A percentile compares a stretch with the other conserved stretches of the same genome.
Conservation (phyloP, 2,329 filamentous ascomycete species). For the Ceratocystiopsis minuta region DNA sequence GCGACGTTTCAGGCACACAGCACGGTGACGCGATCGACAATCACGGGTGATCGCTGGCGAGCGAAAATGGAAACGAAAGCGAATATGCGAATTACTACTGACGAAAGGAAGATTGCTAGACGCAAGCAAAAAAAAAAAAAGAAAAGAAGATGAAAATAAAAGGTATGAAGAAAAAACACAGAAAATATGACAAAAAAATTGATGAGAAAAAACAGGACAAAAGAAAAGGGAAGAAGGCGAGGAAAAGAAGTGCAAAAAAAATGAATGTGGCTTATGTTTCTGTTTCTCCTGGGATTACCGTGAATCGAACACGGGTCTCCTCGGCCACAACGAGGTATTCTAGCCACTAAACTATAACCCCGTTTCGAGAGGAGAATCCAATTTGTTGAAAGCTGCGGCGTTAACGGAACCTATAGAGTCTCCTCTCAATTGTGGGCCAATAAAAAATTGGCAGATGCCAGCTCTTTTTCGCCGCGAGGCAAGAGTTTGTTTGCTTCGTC, state of each 20-base stretch:
- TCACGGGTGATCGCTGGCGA: too few relatives aligned
- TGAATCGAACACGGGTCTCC: constrained; percentile 8
- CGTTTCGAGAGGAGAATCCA: constrained; percentile 5
- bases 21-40: too few relatives aligned
- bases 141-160: background rate
- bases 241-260: background rate
- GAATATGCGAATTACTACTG: too few relatives aligned
- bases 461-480: too few relatives aligned
- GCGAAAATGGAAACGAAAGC: too few relatives aligned
- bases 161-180: background rate
- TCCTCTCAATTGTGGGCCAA: background rate
- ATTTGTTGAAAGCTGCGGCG: background rate
- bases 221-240: too few relatives aligned
- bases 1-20: too few relatives aligned
- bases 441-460: background rate
- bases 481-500: too few relatives aligned
- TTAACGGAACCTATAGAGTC: too few relatives aligned
- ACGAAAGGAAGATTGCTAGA: too few relatives aligned
- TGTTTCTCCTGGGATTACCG: constrained; percentile 5
- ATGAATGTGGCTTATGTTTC: constrained; percentile 1
- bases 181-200: background rate
- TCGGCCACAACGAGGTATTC: constrained; percentile 11
- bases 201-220: background rate
- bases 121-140: too few relatives aligned
- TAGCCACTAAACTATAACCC: constrained; percentile 10